A percentile compares a stretch with the other conserved stretches of the same genome.
Evolutionary conservation across 805 yeast genomes (phyloP).

Genomic region (Teunomyces barrocoloradensis): DNA sequence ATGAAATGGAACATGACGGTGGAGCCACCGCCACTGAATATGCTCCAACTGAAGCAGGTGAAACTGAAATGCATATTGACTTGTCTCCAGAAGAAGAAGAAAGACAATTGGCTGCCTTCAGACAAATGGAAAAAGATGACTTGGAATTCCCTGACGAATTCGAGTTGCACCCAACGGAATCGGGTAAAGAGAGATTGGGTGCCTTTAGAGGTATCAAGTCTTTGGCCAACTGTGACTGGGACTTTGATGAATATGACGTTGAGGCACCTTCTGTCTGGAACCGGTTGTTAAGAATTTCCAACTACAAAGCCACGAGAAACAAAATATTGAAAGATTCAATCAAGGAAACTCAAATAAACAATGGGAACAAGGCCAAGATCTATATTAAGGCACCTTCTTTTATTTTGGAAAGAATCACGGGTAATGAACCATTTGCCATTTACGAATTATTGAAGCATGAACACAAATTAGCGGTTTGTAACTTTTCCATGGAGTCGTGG

Average conservation of each 20-base stretch:
- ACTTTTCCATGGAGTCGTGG: conserved; percentile 82
- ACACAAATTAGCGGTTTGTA: conserved; percentile 78
- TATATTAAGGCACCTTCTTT: conserved; percentile 55
- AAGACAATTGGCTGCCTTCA: conserved; percentile 66
- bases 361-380: conserved; percentile 64
- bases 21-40: conserved; percentile 30
- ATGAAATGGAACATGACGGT: conserved; percentile 24
- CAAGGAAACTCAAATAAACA: conserved; percentile 38
- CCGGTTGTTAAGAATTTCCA: conserved; percentile 68
- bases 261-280: conserved; percentile 77
- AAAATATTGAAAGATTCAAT: conserved; percentile 60
- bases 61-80: conserved; percentile 64
- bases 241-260: conserved; percentile 75
- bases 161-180: conserved; percentile 73
- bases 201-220: conserved; percentile 88
- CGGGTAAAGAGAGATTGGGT: conserved; percentile 70
- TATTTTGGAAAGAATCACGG: conserved; percentile 43
- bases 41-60: conserved; percentile 46
- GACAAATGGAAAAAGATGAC: conserved; percentile 75
- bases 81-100: conserved; percentile 80
- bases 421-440: conserved; percentile 54
- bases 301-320: conserved; percentile 73
- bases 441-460: conserved; percentile 83
- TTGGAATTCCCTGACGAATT: conserved; percentile 94
- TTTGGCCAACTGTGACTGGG: conserved; percentile 80